Percentiles rank a stretch among this genome's conserved stretches.
Conservation (phyloP, 2,329 filamentous ascomycete species). For the Fusarium buharicum region DNA sequence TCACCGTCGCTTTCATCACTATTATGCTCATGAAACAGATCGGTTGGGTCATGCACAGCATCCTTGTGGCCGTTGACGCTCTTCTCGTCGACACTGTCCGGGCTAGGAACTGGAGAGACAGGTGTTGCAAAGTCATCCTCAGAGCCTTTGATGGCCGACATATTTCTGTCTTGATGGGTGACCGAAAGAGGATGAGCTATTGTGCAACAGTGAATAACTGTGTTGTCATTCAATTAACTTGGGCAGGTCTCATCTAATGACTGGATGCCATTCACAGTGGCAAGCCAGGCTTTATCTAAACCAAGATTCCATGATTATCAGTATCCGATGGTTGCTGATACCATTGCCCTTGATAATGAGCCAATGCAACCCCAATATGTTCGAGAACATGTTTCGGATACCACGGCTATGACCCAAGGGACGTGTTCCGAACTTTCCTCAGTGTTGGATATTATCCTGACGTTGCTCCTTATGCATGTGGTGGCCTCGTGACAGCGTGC, state of each 20-base stretch:
- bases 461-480: background rate
- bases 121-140: slow-evolving; percentile 28
- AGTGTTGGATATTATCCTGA: background rate
- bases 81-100: slow-evolving; percentile 31
- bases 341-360: slow-evolving; percentile 20
- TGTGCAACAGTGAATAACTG: background rate
- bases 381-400: slow-evolving; percentile 8
- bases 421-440: background rate
- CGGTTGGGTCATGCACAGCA: background rate
- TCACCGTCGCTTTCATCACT: slow-evolving; percentile 50
- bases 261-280: too few relatives aligned
- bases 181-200: background rate
- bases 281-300: slow-evolving; percentile 6
- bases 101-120: slow-evolving; percentile 7
- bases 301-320: background rate
- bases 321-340: slow-evolving; percentile 1
- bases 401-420: slow-evolving; percentile 6
- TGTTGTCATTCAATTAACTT: background rate
- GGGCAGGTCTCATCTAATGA: background rate
- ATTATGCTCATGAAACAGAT: background rate
- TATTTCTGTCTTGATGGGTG: background rate
- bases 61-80: slow-evolving; percentile 2
- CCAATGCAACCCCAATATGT: slow-evolving; percentile 14
- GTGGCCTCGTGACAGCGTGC: background rate
- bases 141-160: slow-evolving; percentile 4